Conservation (phyloP, 305 asterid species). For the Striga hermonthica region DNA sequence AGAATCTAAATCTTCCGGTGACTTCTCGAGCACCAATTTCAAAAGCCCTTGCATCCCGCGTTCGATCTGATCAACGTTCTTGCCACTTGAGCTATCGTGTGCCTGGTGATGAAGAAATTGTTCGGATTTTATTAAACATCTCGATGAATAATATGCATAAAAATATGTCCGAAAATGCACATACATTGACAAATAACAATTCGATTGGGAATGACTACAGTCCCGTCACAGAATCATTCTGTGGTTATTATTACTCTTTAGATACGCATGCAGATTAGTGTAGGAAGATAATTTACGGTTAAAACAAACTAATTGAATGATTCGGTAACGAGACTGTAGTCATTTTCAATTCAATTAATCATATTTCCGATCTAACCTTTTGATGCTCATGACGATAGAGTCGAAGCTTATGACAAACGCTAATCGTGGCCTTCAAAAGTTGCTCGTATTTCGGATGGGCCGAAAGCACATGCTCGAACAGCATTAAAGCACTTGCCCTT, state of each 20-base stretch:
- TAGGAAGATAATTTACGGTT: too few relatives aligned
- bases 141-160: background rate
- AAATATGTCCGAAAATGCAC: background rate
- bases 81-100: slow-evolving; percentile 33
- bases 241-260: too few relatives aligned
- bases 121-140: background rate
- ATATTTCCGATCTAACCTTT: slow-evolving; percentile 38
- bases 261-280: too few relatives aligned
- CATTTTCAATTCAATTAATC: too few relatives aligned
- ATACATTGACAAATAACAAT: too few relatives aligned
- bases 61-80: slow-evolving; percentile 43
- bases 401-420: slow-evolving; percentile 43
- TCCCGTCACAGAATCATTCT: too few relatives aligned
- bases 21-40: slow-evolving; percentile 45
- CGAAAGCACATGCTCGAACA: slow-evolving; percentile 29
- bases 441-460: slow-evolving; percentile 49
- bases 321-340: too few relatives aligned
- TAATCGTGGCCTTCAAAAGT: slow-evolving; percentile 37
- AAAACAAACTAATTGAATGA: too few relatives aligned
- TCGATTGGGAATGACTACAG: too few relatives aligned
- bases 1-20: slow-evolving; percentile 37
- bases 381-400: slow-evolving; percentile 27
- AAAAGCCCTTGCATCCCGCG: slow-evolving; percentile 54
- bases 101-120: slow-evolving; percentile 17
- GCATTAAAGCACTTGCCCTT: background rate